These are phyloP conservation scores for Lojkania enalia DNA, from an alignment of 2,329 filamentous ascomycete genomes.

Conservation along the genomic window DNA sequence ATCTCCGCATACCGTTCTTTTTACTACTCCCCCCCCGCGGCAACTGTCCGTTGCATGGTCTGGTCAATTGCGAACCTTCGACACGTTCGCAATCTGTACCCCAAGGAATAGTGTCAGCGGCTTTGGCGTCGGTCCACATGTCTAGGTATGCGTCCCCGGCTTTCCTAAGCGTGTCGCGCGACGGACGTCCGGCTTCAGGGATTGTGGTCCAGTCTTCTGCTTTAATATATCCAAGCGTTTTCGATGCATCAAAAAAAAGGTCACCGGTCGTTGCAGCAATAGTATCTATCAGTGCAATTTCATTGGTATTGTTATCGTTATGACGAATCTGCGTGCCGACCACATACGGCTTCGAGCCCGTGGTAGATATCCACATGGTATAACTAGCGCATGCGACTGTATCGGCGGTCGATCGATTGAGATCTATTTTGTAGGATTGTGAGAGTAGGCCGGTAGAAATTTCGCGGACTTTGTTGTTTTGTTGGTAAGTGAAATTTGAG, in stretches of 20 bases:
- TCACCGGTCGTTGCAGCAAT: conserved; percentile 34
- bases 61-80: conserved; percentile 29
- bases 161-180: conserved; percentile 30
- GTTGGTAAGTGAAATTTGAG: conserved; percentile 32
- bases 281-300: conserved; percentile 31
- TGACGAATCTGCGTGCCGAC: conserved; percentile 34
- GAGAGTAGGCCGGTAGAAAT: conserved; percentile 25
- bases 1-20: conserved; percentile 31
- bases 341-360: conserved; percentile 29
- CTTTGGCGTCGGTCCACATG: conserved; percentile 37
- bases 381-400: conserved; percentile 32
- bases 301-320: conserved; percentile 23
- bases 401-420: conserved; percentile 32
- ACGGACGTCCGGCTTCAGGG: conserved; percentile 20
- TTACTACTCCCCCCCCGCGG: conserved; percentile 31
- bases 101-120: conserved; percentile 34
- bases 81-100: conserved; percentile 34
- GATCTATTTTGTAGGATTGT: conserved; percentile 24
- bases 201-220: conserved; percentile 31
- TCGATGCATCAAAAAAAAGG: conserved; percentile 34
- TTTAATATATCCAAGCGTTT: conserved; percentile 31
- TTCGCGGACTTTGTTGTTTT: conserved; percentile 34
- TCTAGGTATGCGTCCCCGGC: conserved; percentile 35
- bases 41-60: conserved; percentile 28
- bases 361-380: conserved; percentile 31